These are phyloP conservation scores for Elsinoe arachidis DNA, from an alignment of 2,329 filamentous ascomycete species.

Conservation along the genomic window DNA sequence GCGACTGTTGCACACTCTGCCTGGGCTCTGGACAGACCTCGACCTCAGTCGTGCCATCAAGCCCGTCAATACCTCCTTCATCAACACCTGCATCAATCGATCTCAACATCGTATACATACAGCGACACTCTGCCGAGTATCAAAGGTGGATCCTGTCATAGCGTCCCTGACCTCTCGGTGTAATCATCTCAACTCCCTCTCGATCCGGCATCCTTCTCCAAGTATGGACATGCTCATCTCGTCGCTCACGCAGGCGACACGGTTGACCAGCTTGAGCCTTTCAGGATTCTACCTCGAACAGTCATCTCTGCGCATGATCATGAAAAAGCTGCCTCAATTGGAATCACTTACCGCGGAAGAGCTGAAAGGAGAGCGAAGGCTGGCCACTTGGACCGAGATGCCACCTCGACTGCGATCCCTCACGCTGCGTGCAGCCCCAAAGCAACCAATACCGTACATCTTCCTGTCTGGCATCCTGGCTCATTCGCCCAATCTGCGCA, in stretches of 20 bases:
- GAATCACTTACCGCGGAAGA: not conserved
- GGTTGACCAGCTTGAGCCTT: slow-evolving; percentile 12
- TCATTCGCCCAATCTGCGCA: not conserved
- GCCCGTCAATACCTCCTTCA: slow-evolving; percentile 33
- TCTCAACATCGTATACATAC: slow-evolving; percentile 30
- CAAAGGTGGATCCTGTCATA: slow-evolving; percentile 32
- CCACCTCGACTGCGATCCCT: not conserved
- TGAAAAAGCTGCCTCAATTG: not conserved
- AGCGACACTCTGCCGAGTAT: slow-evolving; percentile 30
- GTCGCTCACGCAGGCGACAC: slow-evolving; percentile 12
- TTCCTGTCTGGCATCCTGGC: not conserved
- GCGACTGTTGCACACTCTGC: slow-evolving; percentile 39
- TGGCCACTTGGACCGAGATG: not conserved
- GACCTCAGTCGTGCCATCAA: slow-evolving; percentile 42
- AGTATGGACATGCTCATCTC: not conserved
- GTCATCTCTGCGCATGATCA: not conserved
- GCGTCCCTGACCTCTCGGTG: slow-evolving; percentile 32
- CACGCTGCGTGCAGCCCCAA: not conserved
- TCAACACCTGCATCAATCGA: slow-evolving; percentile 35
- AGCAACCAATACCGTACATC: not conserved
- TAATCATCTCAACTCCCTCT: slow-evolving; percentile 26
- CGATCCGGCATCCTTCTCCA: slow-evolving; percentile 21
- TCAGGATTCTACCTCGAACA: not conserved
- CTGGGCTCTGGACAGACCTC: slow-evolving; percentile 44
- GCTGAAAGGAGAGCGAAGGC: not conserved